Evolutionary conservation across 2,329 filamentous ascomycete genomes (phyloP).

Genomic region (Penicillium brevicompactum): DNA sequence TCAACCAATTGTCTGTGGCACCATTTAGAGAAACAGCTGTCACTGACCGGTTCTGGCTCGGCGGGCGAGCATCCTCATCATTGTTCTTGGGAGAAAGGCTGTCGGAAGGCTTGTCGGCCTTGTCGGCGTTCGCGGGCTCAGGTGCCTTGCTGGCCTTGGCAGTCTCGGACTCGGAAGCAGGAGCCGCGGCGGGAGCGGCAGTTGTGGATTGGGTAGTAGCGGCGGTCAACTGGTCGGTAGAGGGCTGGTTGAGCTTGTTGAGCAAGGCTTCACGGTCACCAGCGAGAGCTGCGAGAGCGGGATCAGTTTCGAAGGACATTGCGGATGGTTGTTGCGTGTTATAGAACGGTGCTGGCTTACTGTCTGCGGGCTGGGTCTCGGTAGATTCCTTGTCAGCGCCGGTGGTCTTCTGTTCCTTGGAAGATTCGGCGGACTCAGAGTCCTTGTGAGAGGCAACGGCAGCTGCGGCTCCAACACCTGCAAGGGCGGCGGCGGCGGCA

Average conservation of each 20-base stretch:
- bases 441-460: slow-evolving; percentile 19
- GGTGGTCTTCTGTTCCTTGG: slow-evolving; percentile 8
- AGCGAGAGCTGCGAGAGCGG: slow-evolving; percentile 33
- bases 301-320: slow-evolving; percentile 36
- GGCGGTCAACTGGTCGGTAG: slow-evolving; percentile 30
- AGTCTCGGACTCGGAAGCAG: slow-evolving; percentile 14
- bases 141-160: slow-evolving; percentile 16
- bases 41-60: slow-evolving; percentile 42
- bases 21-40: slow-evolving; percentile 41
- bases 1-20: slow-evolving; percentile 44
- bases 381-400: slow-evolving; percentile 2
- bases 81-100: slow-evolving; percentile 19
- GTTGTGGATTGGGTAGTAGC: slow-evolving; percentile 75
- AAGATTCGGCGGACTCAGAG: slow-evolving; percentile 10
- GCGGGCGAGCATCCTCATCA: slow-evolving; percentile 33
- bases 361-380: slow-evolving; percentile 22
- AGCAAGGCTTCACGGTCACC: slow-evolving; percentile 37
- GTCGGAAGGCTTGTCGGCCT: slow-evolving; percentile 12
- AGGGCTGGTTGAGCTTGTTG: slow-evolving; percentile 33
- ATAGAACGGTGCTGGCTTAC: slow-evolving; percentile 24
- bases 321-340: slow-evolving; percentile 24
- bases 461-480: slow-evolving; percentile 25
- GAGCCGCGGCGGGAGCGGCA: slow-evolving; percentile 51
- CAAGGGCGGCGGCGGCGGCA: slow-evolving; percentile 25
- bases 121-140: neutral